A percentile compares a stretch with the other conserved stretches of the same genome.
phyloP scores from a whole-genome alignment of 2,329 filamentous ascomycete genomes.

The Claviceps citrina region DNA sequence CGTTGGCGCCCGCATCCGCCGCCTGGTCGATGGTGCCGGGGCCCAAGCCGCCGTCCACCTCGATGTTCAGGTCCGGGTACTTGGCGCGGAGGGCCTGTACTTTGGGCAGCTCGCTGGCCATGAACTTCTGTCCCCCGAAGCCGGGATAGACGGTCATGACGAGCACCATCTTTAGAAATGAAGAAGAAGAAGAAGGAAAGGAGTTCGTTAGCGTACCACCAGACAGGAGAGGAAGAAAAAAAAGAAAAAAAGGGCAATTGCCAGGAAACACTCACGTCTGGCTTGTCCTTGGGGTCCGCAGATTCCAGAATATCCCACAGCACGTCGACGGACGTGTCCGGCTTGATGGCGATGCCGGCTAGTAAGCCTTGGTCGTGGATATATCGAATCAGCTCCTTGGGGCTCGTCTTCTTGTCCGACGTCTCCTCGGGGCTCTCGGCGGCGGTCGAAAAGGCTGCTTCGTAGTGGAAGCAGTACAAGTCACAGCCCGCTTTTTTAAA shows the following conservation, averaged over 20 bases:
- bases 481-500: constrained; percentile 91
- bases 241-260: not conserved
- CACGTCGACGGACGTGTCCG: constrained; percentile 77
- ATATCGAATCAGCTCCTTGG: constrained; percentile 72
- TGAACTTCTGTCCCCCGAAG: constrained; percentile 97
- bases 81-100: constrained; percentile 66
- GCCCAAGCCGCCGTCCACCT: constrained; percentile 87
- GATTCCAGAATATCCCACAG: constrained; percentile 79
- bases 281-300: constrained; percentile 55
- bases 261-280: constrained; percentile 53
- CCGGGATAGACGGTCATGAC: constrained; percentile 97
- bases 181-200: not conserved
- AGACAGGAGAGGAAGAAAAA: not conserved
- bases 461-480: constrained; percentile 99
- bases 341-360: constrained; percentile 92
- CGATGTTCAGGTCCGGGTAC: constrained; percentile 89
- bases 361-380: constrained; percentile 81
- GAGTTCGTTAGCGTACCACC: no score
- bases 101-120: constrained; percentile 90
- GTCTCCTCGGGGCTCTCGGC: constrained; percentile 62
- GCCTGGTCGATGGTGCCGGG: constrained; percentile 84
- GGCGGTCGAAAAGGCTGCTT: constrained; percentile 79
- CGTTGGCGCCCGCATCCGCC: constrained; percentile 88
- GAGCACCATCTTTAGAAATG: constrained; percentile 61
- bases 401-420: constrained; percentile 59